Percentiles rank a stretch among this genome's conserved stretches.
These are phyloP conservation scores for Hamamelis virginiana DNA, from an alignment of 164 flowering plant species.

Conservation along the genomic window DNA sequence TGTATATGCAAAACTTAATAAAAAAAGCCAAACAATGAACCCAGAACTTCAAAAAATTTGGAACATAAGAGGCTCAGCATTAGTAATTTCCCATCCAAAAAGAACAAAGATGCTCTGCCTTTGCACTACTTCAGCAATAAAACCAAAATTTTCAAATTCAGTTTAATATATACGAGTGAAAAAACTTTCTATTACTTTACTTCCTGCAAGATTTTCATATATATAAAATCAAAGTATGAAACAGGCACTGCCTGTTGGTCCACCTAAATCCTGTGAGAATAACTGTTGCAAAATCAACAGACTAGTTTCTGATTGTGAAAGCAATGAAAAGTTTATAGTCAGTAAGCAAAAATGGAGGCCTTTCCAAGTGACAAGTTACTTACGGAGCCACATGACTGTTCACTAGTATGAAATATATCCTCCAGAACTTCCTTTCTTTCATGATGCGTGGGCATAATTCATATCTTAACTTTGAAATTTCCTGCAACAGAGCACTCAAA, in stretches of 20 bases:
- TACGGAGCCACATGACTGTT: slow-evolving; percentile 71
- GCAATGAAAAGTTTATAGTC: neutral
- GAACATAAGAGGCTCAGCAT: neutral
- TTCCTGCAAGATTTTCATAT: too few species aligned
- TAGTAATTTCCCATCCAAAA: neutral
- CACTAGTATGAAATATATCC: slow-evolving; percentile 78
- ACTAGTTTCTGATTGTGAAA: neutral
- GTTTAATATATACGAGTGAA: neutral
- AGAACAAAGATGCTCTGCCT: neutral
- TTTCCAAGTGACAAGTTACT: slow-evolving; percentile 27
- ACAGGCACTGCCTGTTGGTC: neutral
- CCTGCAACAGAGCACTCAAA: slow-evolving; percentile 48
- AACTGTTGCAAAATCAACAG: neutral
- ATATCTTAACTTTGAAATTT: slow-evolving; percentile 80
- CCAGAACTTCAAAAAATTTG: neutral
- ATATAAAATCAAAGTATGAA: neutral
- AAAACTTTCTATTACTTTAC: neutral
- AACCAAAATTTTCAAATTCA: neutral
- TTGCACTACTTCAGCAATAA: neutral
- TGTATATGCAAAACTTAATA: neutral
- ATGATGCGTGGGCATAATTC: slow-evolving; percentile 82
- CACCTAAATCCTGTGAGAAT: slow-evolving; percentile 1
- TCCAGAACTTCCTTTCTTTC: slow-evolving; percentile 94
- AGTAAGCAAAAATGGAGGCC: slow-evolving; percentile 7
- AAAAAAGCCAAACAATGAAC: neutral